Conservation (phyloP, 2,329 filamentous ascomycete species). For the Cladosporium sp. region DNA sequence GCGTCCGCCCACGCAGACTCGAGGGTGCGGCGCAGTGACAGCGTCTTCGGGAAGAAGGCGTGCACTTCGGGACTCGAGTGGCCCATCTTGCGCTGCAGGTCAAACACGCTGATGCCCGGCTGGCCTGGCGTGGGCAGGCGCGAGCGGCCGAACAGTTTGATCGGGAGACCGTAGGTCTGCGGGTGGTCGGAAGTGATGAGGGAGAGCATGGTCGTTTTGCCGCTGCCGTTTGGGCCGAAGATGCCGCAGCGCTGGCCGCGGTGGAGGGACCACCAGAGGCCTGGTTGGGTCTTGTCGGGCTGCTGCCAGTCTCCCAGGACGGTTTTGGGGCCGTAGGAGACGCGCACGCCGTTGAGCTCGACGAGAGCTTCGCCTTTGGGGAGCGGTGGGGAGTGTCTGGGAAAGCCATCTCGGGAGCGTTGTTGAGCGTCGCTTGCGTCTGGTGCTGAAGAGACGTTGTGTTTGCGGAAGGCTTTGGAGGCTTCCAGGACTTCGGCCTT, state of each 20-base stretch:
- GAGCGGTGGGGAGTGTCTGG: conserved; percentile 26
- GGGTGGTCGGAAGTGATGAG: conserved; percentile 95
- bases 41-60: conserved; percentile 78
- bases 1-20: conserved; percentile 92
- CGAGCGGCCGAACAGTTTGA: conserved; percentile 80
- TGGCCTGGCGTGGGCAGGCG: conserved; percentile 72
- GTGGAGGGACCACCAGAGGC: conserved; percentile 79
- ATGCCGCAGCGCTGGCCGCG: conserved; percentile 87
- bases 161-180: conserved; percentile 85
- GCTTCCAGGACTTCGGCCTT: conserved; percentile 60
- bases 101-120: conserved; percentile 83
- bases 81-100: conserved; percentile 84
- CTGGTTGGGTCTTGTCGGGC: conserved; percentile 50
- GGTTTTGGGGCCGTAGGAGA: conserved; percentile 75
- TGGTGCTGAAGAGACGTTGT: neutral
- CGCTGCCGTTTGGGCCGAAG: conserved; percentile 89
- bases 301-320: conserved; percentile 81
- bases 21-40: conserved; percentile 72
- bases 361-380: conserved; percentile 68
- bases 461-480: neutral
- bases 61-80: conserved; percentile 95
- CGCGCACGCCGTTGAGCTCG: conserved; percentile 81
- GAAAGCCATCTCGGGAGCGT: conserved; percentile 35
- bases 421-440: conserved; percentile 29
- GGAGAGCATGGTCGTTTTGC: conserved; percentile 92